Conservation (phyloP, 495 filamentous ascomycete species). For the Rhypophila decipiens region DNA sequence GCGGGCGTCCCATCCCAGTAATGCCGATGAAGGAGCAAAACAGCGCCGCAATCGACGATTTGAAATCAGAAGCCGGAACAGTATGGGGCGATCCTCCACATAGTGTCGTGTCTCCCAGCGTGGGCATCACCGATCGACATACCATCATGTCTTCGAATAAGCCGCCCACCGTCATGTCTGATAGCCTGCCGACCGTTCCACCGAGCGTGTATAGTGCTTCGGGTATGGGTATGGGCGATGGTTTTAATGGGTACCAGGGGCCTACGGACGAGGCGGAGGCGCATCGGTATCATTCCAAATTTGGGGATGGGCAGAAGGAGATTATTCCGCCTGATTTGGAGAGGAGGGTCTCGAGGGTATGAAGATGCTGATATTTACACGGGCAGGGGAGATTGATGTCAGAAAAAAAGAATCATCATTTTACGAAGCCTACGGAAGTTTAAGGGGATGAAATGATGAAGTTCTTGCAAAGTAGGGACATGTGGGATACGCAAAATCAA, state of each 20-base stretch:
- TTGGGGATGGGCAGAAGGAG: not conserved
- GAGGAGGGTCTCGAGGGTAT: not conserved
- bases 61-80: no score
- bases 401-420: not conserved
- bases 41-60: no score
- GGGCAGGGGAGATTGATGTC: not conserved
- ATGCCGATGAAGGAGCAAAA: slow-evolving; percentile 8
- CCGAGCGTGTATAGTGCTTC: not conserved
- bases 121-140: no score
- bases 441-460: no score
- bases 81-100: no score
- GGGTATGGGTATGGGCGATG: not conserved
- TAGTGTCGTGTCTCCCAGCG: no score
- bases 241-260: not conserved
- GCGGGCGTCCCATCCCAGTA: slow-evolving; percentile 28
- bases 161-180: not conserved
- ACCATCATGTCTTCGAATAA: not conserved
- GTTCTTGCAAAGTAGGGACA: no score
- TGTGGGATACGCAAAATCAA: no score
- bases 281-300: not conserved
- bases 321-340: not conserved
- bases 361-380: not conserved
- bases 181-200: not conserved
- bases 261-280: not conserved
- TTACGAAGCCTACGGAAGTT: no score